Conservation (phyloP, 1,284 basidiomycete genomes). For the Phylloboletellus chloephorus region DNA sequence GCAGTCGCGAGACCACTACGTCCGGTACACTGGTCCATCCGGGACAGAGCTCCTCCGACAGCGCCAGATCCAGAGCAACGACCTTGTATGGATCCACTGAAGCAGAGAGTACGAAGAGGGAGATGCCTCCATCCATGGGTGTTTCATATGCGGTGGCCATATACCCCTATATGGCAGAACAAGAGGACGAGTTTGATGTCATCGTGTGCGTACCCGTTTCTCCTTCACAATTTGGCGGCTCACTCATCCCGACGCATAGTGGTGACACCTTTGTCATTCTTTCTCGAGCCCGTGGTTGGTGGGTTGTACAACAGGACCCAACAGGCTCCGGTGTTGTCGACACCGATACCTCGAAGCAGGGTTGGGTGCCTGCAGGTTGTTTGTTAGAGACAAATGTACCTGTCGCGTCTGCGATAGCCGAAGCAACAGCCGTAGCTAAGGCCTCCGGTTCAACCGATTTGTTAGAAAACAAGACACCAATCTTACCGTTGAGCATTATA, state of each 20-base stretch:
- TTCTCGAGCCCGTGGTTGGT: conserved; percentile 95
- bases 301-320: conserved; percentile 95
- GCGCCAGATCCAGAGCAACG: conserved; percentile 15
- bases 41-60: conserved; percentile 18
- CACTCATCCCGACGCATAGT: conserved; percentile 35
- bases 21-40: conserved; percentile 20
- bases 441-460: conserved; percentile 42
- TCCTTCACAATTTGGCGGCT: not conserved
- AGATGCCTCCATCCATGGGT: conserved; percentile 53
- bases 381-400: conserved; percentile 87
- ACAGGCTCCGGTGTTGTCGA: conserved; percentile 78
- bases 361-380: conserved; percentile 91
- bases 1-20: conserved; percentile 14
- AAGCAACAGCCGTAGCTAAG: conserved; percentile 56
- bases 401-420: conserved; percentile 70
- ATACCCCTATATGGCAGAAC: conserved; percentile 93
- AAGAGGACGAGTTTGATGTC: conserved; percentile 97
- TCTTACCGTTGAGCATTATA: conserved; percentile 82
- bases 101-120: conserved; percentile 35
- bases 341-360: conserved; percentile 69
- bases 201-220: conserved; percentile 67
- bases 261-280: conserved; percentile 92
- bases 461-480: conserved; percentile 56
- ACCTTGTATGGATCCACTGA: conserved; percentile 18
- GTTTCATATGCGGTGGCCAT: conserved; percentile 87